A percentile compares a stretch with the other conserved stretches of the same genome.
These are phyloP conservation scores for Mortierella polycephala DNA, from an alignment of 371 early-diverging fungal genomes.

Conservation along the genomic window DNA sequence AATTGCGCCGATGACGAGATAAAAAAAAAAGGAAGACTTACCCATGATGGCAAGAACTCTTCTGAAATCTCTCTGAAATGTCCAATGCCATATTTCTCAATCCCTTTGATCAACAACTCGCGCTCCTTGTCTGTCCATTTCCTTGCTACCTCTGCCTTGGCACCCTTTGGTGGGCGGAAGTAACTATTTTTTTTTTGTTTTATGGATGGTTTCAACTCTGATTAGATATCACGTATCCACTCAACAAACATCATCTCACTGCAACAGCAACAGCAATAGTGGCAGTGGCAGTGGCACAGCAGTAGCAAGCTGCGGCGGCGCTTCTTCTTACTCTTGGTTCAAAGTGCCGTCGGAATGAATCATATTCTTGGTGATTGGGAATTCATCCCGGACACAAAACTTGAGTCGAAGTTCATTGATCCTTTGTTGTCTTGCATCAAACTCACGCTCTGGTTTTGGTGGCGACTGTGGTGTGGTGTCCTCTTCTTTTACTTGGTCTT, in stretches of 20 bases:
- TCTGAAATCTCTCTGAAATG: constrained; percentile 90
- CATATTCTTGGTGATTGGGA: constrained; percentile 82
- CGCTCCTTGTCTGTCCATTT: constrained; percentile 91
- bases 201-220: neutral
- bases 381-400: constrained; percentile 86
- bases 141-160: constrained; percentile 62
- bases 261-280: neutral
- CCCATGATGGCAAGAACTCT: constrained; percentile 84
- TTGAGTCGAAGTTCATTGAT: constrained; percentile 81
- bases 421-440: constrained; percentile 72
- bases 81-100: constrained; percentile 88
- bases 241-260: neutral
- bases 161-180: constrained; percentile 81
- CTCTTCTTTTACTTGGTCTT: constrained; percentile 16
- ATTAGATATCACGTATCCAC: neutral
- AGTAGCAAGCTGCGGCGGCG: neutral
- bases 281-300: too few species aligned
- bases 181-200: constrained; percentile 75
- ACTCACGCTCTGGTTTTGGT: constrained; percentile 35
- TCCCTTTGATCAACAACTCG: constrained; percentile 78
- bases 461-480: neutral
- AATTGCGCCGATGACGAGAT: too few species aligned
- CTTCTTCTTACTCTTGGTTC: constrained; percentile 80
- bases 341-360: constrained; percentile 84
- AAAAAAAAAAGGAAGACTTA: constrained; percentile 38